A percentile compares a stretch with the other conserved stretches of the same genome.
Evolutionary conservation across 2,329 filamentous ascomycete genomes (phyloP).

Genomic region (Penicillium sp.): DNA sequence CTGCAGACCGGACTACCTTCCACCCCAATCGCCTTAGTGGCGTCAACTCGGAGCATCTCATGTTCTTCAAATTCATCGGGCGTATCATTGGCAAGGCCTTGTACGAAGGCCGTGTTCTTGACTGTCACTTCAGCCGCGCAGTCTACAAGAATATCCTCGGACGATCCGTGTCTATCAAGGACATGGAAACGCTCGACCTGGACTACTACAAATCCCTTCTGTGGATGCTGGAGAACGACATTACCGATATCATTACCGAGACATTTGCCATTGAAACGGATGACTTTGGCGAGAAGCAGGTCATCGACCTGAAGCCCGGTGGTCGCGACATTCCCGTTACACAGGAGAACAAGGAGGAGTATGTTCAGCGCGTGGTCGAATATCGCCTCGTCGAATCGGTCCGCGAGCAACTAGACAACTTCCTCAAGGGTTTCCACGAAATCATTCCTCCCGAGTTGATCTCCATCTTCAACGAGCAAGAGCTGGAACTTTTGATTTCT

Average conservation of each 20-base stretch:
- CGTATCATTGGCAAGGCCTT: constrained; percentile 97
- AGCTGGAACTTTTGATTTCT: constrained; percentile 93
- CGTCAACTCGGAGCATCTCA: constrained; percentile 91
- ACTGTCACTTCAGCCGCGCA: constrained; percentile 98
- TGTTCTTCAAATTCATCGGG: constrained; percentile 99
- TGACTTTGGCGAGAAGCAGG: constrained; percentile 84
- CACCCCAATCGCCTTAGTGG: constrained; percentile 93
- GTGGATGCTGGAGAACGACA: constrained; percentile 99
- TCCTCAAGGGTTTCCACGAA: constrained; percentile 91
- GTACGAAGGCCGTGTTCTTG: constrained; percentile 91
- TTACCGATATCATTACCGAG: constrained; percentile 95
- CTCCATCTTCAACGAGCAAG: constrained; percentile 97
- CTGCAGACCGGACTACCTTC: constrained; percentile 96
- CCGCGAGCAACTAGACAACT: constrained; percentile 88
- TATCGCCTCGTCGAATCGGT: constrained; percentile 90
- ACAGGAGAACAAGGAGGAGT: constrained; percentile 98
- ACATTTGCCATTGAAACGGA: constrained; percentile 94
- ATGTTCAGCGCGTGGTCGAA: constrained; percentile 90
- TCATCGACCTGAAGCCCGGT: constrained; percentile 81
- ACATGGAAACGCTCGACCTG: constrained; percentile 97
- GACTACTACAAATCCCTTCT: constrained; percentile 98
- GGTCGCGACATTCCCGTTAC: constrained; percentile 91
- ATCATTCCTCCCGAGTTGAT: constrained; percentile 94
- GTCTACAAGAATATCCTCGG: constrained; percentile 98
- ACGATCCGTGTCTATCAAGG: constrained; percentile 93